Evolutionary conservation across 768 basidiomycete genomes (phyloP).

Genomic region (Russula earlei): DNA sequence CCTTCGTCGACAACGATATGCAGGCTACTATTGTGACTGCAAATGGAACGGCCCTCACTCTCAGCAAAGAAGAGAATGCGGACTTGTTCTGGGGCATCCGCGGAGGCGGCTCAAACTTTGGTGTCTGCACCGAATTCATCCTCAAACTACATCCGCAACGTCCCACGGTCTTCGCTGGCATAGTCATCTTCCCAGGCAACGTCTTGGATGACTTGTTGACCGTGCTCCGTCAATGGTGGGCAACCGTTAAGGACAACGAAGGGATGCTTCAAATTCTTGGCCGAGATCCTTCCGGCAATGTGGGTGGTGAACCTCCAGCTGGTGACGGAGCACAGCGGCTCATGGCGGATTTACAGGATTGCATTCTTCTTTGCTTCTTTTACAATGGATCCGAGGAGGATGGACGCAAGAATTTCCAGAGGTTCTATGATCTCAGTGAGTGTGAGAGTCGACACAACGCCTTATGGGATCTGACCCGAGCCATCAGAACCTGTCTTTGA

Average conservation of each 20-base stretch:
- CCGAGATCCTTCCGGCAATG: slow-evolving; percentile 32
- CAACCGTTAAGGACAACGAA: slow-evolving; percentile 31
- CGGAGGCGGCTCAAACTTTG: slow-evolving; percentile 47
- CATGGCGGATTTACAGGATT: slow-evolving; percentile 27
- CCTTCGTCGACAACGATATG: neutral
- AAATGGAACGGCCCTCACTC: slow-evolving; percentile 32
- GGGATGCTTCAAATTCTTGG: slow-evolving; percentile 30
- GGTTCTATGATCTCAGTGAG: slow-evolving; percentile 38
- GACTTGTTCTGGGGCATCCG: slow-evolving; percentile 49
- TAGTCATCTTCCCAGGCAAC: slow-evolving; percentile 29
- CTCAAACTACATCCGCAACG: slow-evolving; percentile 41
- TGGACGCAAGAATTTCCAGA: slow-evolving; percentile 35
- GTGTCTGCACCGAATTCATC: slow-evolving; percentile 44
- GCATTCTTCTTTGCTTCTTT: slow-evolving; percentile 31
- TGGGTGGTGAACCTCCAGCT: slow-evolving; percentile 18
- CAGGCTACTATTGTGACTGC: slow-evolving; percentile 40
- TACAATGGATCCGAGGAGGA: slow-evolving; percentile 44
- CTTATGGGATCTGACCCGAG: neutral
- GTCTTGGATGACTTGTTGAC: slow-evolving; percentile 23
- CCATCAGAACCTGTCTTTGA: slow-evolving; percentile 34
- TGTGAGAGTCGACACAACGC: too few species aligned
- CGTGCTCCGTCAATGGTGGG: slow-evolving; percentile 30
- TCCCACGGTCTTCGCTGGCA: slow-evolving; percentile 37
- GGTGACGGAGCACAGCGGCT: neutral
- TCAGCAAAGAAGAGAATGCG: slow-evolving; percentile 21